Evolutionary conservation across 345 rosid species (phyloP), one percentile per base, ranked within the genome.

Genomic region (Sisymbrium altissimum): DNA sequence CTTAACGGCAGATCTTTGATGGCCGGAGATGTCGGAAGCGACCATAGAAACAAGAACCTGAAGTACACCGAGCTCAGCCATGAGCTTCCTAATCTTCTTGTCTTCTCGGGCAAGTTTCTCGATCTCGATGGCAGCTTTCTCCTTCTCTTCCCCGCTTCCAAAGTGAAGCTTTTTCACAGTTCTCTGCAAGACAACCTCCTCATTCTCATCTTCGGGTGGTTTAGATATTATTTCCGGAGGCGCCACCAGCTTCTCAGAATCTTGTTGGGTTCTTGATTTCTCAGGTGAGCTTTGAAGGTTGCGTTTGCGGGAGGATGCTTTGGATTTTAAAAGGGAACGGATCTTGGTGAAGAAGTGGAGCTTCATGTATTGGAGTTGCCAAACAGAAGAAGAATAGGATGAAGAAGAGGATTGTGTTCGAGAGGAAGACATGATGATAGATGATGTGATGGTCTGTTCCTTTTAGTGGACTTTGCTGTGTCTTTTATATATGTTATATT

Each of bases 61-160:
- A 35, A 92, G 66, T 29, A 95, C 99, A 12, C 99, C 96, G 0
- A 95, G 97, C 83, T 90, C 97, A 1, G 86, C 97, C 87, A 95
- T 87, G 74, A 85, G 75, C 74, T 83, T 89, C 73, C 84, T 82
- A 12, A 72, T 76, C 69, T 84, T 84, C 49, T 55, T 76, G 62
- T 90, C 96, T 68, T 83, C 83, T 72, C 82, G 73, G 10, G 96
- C 91, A 38, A 95, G 74, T 60, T 75, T 85, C 67, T 66, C 85
- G 15, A 95, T 90, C 75, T 89, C 92, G 45, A 49, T 32, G 29
- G 89, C 94, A 3, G 96, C 97, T 55, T 75, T 75, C 73, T 84
- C 87, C 73, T 89, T 90, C 80, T 90, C 97, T 53, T 88, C 89
- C 78, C 78, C 81, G 48, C 78, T 85, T 25, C 99, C 99, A 8